Conservation (phyloP, 2,329 filamentous ascomycete genomes). For the Epichloe coenophiala region DNA sequence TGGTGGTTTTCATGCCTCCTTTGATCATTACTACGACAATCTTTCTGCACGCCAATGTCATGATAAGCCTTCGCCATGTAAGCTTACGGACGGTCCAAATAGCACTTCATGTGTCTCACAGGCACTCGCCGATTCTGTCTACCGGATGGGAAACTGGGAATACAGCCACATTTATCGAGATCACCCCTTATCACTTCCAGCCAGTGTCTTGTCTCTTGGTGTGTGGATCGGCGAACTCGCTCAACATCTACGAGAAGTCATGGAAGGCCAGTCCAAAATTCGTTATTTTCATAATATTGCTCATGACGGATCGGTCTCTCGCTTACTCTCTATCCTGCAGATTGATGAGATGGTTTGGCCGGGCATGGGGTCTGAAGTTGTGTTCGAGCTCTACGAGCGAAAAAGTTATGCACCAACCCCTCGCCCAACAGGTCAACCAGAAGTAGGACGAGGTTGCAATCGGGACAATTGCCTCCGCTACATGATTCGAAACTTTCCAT, state of each 20-base stretch:
- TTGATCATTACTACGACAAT: slow-evolving; percentile 80
- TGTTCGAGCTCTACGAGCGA: slow-evolving; percentile 58
- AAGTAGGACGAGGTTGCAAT: slow-evolving; percentile 11
- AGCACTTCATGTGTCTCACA: slow-evolving; percentile 48
- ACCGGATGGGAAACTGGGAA: slow-evolving; percentile 67
- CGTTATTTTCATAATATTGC: slow-evolving; percentile 65
- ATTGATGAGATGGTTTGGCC: slow-evolving; percentile 70
- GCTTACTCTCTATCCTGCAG: slow-evolving; percentile 57
- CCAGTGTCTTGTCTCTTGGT: slow-evolving; percentile 49
- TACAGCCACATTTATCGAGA: slow-evolving; percentile 70
- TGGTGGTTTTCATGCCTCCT: slow-evolving; percentile 52
- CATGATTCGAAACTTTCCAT: slow-evolving; percentile 13
- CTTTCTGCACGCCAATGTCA: slow-evolving; percentile 70
- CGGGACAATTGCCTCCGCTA: slow-evolving; percentile 19
- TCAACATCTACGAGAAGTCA: slow-evolving; percentile 44
- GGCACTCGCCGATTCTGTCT: slow-evolving; percentile 52
- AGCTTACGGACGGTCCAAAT: slow-evolving; percentile 29
- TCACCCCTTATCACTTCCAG: slow-evolving; percentile 44
- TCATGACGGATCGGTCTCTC: slow-evolving; percentile 61
- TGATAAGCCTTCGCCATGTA: slow-evolving; percentile 57
- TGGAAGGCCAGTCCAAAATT: slow-evolving; percentile 24
- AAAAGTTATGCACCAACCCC: slow-evolving; percentile 7
- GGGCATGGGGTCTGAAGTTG: slow-evolving; percentile 66
- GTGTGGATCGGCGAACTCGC: slow-evolving; percentile 64
- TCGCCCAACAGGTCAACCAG: slow-evolving; percentile 8